Evolutionary conservation across 805 yeast genomes (phyloP).

Genomic region (Saccharomycopsis sp.): DNA sequence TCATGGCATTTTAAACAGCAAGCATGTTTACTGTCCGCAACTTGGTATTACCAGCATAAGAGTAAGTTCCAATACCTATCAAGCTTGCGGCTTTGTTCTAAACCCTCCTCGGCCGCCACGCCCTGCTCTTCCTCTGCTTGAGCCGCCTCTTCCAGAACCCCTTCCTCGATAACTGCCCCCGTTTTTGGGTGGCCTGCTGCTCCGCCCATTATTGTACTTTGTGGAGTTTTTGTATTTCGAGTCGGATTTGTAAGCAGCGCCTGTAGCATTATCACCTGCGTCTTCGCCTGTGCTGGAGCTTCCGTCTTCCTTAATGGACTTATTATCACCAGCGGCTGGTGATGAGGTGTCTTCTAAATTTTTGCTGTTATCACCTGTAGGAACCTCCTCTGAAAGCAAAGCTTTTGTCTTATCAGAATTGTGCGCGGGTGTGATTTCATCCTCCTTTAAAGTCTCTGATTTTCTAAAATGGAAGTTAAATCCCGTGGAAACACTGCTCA

Average conservation of each 20-base stretch:
- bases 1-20: too few relatives aligned
- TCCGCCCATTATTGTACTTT: neutral
- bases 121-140: neutral
- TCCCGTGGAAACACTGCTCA: slow-evolving; percentile 52
- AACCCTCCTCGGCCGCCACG: neutral
- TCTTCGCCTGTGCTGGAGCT: too few relatives aligned
- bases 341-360: neutral
- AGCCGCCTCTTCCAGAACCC: neutral
- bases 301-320: too few relatives aligned
- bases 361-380: neutral
- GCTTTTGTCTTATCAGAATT: slow-evolving; percentile 1
- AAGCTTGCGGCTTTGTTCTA: neutral
- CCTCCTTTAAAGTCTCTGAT: neutral
- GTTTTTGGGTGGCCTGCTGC: neutral
- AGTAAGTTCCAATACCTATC: too few relatives aligned
- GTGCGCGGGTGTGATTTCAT: neutral
- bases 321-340: too few relatives aligned
- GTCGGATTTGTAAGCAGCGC: neutral
- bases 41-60: too few relatives aligned
- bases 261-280: neutral
- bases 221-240: neutral
- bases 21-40: too few relatives aligned
- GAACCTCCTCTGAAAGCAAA: neutral
- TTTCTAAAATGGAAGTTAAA: slow-evolving; percentile 53
- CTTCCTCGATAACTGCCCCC: neutral